Conservation (phyloP, 2,329 filamentous ascomycete genomes). For the Pestalotiopsis sp. region DNA sequence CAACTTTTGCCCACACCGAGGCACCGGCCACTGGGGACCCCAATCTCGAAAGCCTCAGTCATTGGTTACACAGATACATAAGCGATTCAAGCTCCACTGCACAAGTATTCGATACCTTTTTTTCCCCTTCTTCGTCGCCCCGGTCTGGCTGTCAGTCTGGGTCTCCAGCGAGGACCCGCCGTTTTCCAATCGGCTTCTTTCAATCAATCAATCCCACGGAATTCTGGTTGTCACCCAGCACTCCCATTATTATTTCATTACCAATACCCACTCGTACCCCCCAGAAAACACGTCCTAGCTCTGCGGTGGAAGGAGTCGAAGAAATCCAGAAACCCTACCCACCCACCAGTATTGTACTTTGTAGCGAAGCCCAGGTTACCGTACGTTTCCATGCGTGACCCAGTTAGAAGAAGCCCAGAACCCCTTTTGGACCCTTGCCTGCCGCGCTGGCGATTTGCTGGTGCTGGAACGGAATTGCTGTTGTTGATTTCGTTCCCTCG, state of each 20-base stretch:
- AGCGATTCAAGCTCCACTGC: slow-evolving; percentile 8
- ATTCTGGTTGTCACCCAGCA: not conserved
- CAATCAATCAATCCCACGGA: not conserved
- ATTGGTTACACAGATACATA: slow-evolving; percentile 11
- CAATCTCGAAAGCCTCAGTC: not conserved
- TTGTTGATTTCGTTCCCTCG: not conserved
- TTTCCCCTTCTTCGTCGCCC: no score
- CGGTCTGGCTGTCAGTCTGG: no score
- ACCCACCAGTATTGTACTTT: not conserved
- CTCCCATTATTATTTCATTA: not conserved
- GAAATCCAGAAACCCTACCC: not conserved
- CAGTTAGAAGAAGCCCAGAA: not conserved
- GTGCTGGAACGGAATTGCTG: not conserved
- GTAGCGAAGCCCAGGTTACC: not conserved
- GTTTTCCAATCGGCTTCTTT: not conserved
- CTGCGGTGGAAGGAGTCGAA: not conserved
- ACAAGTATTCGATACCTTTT: slow-evolving; percentile 10
- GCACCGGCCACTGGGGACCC: not conserved
- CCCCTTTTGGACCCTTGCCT: not conserved
- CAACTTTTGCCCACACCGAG: slow-evolving; percentile 4
- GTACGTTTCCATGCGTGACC: not conserved
- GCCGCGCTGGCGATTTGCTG: not conserved
- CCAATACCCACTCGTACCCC: not conserved
- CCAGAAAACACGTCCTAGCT: not conserved
- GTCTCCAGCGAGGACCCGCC: not conserved